Conservation (phyloP, 169 alveolate species). For the Cyclospora cayetanensis region DNA sequence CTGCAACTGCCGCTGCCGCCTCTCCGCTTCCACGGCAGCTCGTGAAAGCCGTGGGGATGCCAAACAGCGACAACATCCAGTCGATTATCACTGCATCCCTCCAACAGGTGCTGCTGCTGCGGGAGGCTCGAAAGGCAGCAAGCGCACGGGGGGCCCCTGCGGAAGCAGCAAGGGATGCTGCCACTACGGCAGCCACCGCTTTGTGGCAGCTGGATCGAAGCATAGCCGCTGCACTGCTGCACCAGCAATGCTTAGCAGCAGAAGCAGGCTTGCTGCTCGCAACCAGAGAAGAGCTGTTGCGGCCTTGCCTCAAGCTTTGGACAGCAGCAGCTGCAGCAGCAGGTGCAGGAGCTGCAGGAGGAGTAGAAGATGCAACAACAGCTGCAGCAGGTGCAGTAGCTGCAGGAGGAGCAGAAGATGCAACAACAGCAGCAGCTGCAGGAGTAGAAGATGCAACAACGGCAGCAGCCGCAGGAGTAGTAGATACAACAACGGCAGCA, state of each 20-base stretch:
- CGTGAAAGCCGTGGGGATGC: no score
- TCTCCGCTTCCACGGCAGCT: no score
- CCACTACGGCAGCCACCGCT: not conserved
- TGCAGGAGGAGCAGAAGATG: no score
- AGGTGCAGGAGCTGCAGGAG: not conserved
- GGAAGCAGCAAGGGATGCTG: no score
- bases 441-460: no score
- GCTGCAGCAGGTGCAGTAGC: not conserved
- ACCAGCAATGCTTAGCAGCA: not conserved
- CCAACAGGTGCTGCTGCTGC: constrained; percentile 11
- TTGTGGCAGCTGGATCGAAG: not conserved
- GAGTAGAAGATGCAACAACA: not conserved
- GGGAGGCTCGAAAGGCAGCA: not conserved
- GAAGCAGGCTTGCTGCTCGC: not conserved
- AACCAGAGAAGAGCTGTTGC: not conserved
- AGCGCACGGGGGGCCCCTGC: no score
- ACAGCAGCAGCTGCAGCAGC: no score
- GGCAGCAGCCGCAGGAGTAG: no score
- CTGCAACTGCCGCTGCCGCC: no score
- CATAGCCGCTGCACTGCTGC: not conserved
- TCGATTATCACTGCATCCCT: not conserved
- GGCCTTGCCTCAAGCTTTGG: not conserved
- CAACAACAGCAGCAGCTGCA: no score
- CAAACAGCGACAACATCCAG: no score
- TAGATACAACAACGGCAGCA: no score